Evolutionary conservation across 2,329 filamentous ascomycete species (phyloP).

Genomic region (Talaromyces sp.): DNA sequence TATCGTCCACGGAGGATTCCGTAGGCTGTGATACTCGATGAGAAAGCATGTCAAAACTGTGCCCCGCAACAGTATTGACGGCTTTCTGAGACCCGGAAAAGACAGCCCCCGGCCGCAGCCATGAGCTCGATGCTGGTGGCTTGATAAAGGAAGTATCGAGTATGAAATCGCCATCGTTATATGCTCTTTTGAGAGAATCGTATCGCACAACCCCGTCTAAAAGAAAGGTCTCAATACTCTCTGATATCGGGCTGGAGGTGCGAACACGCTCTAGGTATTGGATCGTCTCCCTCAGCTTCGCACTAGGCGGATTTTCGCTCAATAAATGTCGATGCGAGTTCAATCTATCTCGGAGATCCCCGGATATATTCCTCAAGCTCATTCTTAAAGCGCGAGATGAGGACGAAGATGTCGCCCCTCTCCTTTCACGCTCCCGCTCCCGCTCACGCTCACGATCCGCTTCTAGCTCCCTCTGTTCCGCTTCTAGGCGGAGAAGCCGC

Average conservation of each 20-base stretch:
- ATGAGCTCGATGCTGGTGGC: conserved; percentile 57
- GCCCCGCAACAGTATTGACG: conserved; percentile 32
- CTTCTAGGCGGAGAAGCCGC: conserved; percentile 24
- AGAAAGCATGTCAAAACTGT: conserved; percentile 20
- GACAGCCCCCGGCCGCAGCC: conserved; percentile 60
- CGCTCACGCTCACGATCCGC: conserved; percentile 8
- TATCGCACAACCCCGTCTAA: conserved; percentile 54
- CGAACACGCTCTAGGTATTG: conserved; percentile 62
- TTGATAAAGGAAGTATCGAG: conserved; percentile 54
- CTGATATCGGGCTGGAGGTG: conserved; percentile 53
- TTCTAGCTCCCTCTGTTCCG: conserved; percentile 23
- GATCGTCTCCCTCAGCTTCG: conserved; percentile 57
- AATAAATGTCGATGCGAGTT: conserved; percentile 39
- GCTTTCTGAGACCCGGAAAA: conserved; percentile 64
- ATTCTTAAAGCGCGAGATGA: conserved; percentile 35
- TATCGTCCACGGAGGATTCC: conserved; percentile 38
- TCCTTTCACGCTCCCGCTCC: conserved; percentile 27
- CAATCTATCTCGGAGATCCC: conserved; percentile 38
- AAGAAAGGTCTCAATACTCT: conserved; percentile 54
- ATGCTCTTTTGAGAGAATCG: conserved; percentile 48
- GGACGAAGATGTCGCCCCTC: conserved; percentile 20
- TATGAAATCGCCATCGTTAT: conserved; percentile 58
- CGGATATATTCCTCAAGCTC: conserved; percentile 31
- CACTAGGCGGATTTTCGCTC: conserved; percentile 34
- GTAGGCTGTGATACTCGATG: conserved; percentile 31